Evolutionary conservation across 2,329 filamentous ascomycete genomes (phyloP).

Genomic region (Raffaelea ambrosiae): DNA sequence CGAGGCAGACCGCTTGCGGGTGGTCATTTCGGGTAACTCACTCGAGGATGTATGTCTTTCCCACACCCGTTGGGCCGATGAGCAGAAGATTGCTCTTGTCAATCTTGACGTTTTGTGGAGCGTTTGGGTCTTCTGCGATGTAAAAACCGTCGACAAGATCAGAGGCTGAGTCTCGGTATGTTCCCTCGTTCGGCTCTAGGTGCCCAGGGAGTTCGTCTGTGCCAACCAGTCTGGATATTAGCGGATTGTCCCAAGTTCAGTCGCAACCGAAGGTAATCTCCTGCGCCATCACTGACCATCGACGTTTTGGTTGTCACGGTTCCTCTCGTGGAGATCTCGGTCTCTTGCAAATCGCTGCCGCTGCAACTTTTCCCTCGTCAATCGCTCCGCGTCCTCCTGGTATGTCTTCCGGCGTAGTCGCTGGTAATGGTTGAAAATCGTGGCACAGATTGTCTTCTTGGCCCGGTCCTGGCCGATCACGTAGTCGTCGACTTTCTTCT

Average conservation of each 20-base stretch:
- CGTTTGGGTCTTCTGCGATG: constrained; percentile 35
- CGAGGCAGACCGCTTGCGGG: too few species aligned
- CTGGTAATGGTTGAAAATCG: constrained; percentile 96
- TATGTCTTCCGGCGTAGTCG: constrained; percentile 70
- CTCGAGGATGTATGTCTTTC: constrained; percentile 89
- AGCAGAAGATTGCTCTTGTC: constrained; percentile 94
- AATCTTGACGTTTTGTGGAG: constrained; percentile 55
- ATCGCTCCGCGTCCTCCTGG: constrained; percentile 60
- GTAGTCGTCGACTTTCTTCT: constrained; percentile 88
- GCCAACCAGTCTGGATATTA: constrained; percentile 2
- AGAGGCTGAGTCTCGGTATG: constrained; percentile 11
- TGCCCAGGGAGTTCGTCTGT: constrained; percentile 50
- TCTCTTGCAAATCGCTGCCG: constrained; percentile 66
- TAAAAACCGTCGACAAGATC: constrained; percentile 33
- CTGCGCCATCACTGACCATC: constrained; percentile 55
- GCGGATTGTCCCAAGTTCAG: too few species aligned
- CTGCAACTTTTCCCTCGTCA: constrained; percentile 53
- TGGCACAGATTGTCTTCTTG: constrained; percentile 86
- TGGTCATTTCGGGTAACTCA: too few species aligned
- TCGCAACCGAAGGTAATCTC: too few species aligned
- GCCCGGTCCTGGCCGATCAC: constrained; percentile 93
- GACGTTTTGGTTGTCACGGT: constrained; percentile 59
- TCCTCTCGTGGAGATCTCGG: constrained; percentile 44
- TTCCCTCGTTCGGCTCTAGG: constrained; percentile 22
- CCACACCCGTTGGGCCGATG: constrained; percentile 86